A percentile compares a stretch with the other conserved stretches of the same genome.
These are phyloP conservation scores for Rhodotorula sp. DNA, from an alignment of 1,284 basidiomycete species.

Conservation along the genomic window DNA sequence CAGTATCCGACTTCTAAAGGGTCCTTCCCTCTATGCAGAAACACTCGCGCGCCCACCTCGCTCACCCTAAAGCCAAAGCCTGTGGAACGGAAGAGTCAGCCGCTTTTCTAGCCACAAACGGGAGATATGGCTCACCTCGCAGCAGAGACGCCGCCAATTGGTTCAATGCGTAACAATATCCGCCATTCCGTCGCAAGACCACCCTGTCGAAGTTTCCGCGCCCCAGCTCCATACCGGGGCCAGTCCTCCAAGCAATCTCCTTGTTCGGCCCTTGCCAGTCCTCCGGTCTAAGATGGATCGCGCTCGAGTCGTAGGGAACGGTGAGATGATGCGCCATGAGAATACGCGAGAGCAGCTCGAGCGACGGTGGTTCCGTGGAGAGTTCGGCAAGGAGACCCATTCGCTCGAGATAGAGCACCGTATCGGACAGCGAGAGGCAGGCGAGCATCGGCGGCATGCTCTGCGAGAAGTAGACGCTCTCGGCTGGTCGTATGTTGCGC, in stretches of 20 bases:
- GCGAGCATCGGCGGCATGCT: constrained; percentile 10
- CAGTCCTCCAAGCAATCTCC: constrained; percentile 13
- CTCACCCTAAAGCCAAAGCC: constrained; percentile 33
- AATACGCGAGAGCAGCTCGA: constrained; percentile 26
- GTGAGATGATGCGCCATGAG: constrained; percentile 11
- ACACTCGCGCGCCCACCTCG: constrained; percentile 34
- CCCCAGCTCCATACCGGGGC: constrained; percentile 29
- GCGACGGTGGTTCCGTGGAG: constrained; percentile 5
- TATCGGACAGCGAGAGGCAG: constrained; percentile 15
- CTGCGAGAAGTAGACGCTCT: constrained; percentile 28
- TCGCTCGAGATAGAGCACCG: constrained; percentile 17
- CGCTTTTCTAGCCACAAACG: too few species aligned
- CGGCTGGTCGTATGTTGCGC: neutral
- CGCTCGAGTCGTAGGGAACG: constrained; percentile 27
- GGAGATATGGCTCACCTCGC: constrained; percentile 10
- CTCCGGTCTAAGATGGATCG: constrained; percentile 19
- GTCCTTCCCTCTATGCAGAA: constrained; percentile 33
- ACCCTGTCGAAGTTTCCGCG: constrained; percentile 31
- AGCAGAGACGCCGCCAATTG: constrained; percentile 19
- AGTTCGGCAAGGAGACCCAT: constrained; percentile 12
- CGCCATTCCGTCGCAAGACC: constrained; percentile 15
- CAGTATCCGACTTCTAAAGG: constrained; percentile 17
- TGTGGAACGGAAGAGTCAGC: neutral
- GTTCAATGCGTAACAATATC: constrained; percentile 31
- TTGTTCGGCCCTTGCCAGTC: constrained; percentile 18